These are phyloP conservation scores for Sporobolomyces pararoseus DNA, from an alignment of 768 basidiomycete genomes.

Conservation along the genomic window DNA sequence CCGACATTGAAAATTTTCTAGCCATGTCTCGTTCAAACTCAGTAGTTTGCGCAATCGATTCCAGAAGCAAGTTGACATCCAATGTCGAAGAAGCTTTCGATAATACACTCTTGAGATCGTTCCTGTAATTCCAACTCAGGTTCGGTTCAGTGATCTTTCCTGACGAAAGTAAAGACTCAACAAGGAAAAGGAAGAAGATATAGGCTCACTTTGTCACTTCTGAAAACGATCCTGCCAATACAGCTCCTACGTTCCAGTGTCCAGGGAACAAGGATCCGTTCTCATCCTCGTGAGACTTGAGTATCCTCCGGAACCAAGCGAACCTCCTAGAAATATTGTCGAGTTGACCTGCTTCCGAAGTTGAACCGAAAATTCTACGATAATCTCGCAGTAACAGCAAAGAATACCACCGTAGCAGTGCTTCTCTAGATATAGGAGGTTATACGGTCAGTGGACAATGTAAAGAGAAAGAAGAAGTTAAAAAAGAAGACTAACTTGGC, in stretches of 20 bases:
- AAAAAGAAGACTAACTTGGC: slow-evolving; percentile 55
- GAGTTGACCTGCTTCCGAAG: slow-evolving; percentile 88
- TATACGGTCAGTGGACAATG: neutral
- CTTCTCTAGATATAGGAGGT: slow-evolving; percentile 48
- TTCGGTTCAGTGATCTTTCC: neutral
- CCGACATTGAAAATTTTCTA: slow-evolving; percentile 73
- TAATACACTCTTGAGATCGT: slow-evolving; percentile 74
- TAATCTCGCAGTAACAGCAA: slow-evolving; percentile 90
- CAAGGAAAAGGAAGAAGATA: too few relatives aligned
- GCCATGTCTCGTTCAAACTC: slow-evolving; percentile 82
- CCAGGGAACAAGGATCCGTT: slow-evolving; percentile 75
- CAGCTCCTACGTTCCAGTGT: slow-evolving; percentile 80
- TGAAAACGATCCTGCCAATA: slow-evolving; percentile 70
- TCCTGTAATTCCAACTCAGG: slow-evolving; percentile 55
- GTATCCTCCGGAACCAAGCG: slow-evolving; percentile 85
- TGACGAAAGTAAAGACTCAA: too few relatives aligned
- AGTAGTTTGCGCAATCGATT: slow-evolving; percentile 74
- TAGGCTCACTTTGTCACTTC: slow-evolving; percentile 76
- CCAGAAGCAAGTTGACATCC: slow-evolving; percentile 73
- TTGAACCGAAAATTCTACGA: slow-evolving; percentile 85
- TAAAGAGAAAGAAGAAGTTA: neutral
- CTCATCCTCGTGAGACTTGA: slow-evolving; percentile 82
- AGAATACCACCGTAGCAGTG: slow-evolving; percentile 82
- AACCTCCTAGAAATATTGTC: slow-evolving; percentile 91
- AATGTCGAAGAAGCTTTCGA: slow-evolving; percentile 71